Evolutionary conservation across 805 yeast species (phyloP), one percentile per base, ranked within the genome.

Genomic region (Isabelozyma heimii): DNA sequence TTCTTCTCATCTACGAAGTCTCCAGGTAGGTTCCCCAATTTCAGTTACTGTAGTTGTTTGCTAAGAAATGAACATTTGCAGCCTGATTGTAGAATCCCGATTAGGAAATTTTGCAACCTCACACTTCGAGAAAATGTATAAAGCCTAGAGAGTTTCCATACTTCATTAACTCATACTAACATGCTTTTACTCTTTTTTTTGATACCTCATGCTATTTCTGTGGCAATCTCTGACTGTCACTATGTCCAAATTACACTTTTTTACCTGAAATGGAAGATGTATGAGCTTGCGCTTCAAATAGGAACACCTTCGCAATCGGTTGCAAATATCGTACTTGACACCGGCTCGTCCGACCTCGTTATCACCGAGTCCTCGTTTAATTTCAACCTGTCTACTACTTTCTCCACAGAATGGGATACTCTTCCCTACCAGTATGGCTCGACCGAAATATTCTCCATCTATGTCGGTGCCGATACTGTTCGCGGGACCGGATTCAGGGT

Each of bases 341-440:
- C 53, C 2, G 55, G 57, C 10, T 52, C 55, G 1, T 40, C 51
- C 7, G 50, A 44, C 24, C 39, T 53, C 12, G 46, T 47, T 6
- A 37, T 53, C 2, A 20, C 42, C 16, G 44, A 26, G 8, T 8
- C 35, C 15, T 15, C 37, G 24, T 42, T 42, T 13, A 8, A 42
- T 16, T n/a, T n/a, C 20, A 27, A 42, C 10, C 3, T 5, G 2
- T 42, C 44, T 5, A n/a, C 20, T 3, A 14, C 4, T 14, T 42
- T 27, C 20, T 8, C 13, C 13, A 27, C 44, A 6, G 13, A n/a
- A 20, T 13, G 37, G 24, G 37, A 42, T 13, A 13, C 5, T 9
- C 12, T 27, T 14, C 37, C 35, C 4, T 27, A 16, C 20, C 28
- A 15, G 14, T 42, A 42, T 15, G 44, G 44, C 15, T 42, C 44